A percentile compares a stretch with the other conserved stretches of the same genome.
Conservation (phyloP, 2,329 filamentous ascomycete species). For the Knufia fluminis region DNA sequence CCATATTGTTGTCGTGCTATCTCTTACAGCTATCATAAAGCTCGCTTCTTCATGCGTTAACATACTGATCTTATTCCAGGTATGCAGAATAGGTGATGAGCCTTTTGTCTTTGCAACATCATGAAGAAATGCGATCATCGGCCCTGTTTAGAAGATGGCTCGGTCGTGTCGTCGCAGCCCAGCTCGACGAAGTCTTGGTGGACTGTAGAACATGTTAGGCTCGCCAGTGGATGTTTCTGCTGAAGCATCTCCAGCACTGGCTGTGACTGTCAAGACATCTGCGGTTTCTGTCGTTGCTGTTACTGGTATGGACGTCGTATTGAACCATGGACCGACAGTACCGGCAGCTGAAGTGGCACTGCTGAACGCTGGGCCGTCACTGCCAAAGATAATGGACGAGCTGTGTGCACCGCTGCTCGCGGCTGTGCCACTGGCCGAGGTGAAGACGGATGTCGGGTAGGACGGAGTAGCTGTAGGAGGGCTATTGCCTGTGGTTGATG, state of each 20-base stretch:
- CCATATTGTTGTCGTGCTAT: no score
- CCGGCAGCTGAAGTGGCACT: constrained; percentile 5
- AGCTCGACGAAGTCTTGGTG: background rate
- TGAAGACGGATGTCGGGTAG: no score
- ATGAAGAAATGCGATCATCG: background rate
- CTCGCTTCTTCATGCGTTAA: no score
- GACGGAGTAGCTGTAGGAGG: background rate
- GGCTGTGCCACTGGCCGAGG: no score
- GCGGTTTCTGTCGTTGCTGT: background rate
- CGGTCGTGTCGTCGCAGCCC: background rate
- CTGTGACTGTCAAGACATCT: background rate
- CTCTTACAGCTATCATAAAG: no score
- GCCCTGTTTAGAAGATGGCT: background rate
- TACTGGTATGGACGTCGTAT: background rate
- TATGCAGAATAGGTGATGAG: background rate
- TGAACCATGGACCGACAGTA: constrained; percentile 1
- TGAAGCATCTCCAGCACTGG: background rate
- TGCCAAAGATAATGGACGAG: constrained; percentile 1
- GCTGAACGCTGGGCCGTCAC: background rate
- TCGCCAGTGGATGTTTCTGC: background rate
- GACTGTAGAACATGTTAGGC: background rate
- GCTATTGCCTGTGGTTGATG: background rate
- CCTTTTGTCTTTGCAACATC: background rate
- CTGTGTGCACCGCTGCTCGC: background rate
- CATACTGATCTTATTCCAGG: background rate